Base-by-base conservation (phyloP, 2,329 filamentous ascomycete species). In the Annulohypoxylon truncatum region DNA sequence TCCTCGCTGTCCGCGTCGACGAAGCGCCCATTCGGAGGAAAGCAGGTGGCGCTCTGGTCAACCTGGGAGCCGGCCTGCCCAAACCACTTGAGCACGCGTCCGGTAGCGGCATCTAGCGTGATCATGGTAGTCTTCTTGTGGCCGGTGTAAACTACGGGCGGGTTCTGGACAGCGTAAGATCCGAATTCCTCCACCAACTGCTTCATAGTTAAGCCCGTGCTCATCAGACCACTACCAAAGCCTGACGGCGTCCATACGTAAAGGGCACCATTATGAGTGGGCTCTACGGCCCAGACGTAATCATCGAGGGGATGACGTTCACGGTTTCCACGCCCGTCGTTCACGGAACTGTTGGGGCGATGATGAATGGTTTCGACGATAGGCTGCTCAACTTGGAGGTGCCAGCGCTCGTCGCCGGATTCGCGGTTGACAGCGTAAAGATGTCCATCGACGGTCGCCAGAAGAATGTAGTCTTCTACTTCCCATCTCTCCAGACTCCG, bases 361-460 rank as follows among this genome's bases (percentile, higher is more conserved):
- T 94, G 89, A 78, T 97, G 94, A 63, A 88, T 89, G 47, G 93
- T 97, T 80, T 97, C 92, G 68, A 98, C 90, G 88, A 97, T 94
- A 72, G 95, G 93, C 73, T 91, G 89, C 73, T 93, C 92, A 66
- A 92, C 89, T 79, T 93, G 89, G 67, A 97, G 86, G 75, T 92
- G 90, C 96, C 96, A 98, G 77, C 90, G 91, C 73, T 91, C 86
- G 69, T 90, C 86, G 73, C 96, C 96, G 55, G 92, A 96, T 78
- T 90, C 92, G 75, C 96, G 89, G 83, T 97, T 93, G 80, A 90
- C 90, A 79, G 95, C 94, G 83, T 97, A 92, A 76, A 98, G 89
- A 79, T 93, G 92, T 86, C 96, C 96, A 86, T 98, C 94, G 89
- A 98, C 92, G 88, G 96, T 98, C 92, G 96, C 95, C 92, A 99